Base-by-base conservation (phyloP, 1,284 basidiomycete genomes). In the Amylostereum areolatum region DNA sequence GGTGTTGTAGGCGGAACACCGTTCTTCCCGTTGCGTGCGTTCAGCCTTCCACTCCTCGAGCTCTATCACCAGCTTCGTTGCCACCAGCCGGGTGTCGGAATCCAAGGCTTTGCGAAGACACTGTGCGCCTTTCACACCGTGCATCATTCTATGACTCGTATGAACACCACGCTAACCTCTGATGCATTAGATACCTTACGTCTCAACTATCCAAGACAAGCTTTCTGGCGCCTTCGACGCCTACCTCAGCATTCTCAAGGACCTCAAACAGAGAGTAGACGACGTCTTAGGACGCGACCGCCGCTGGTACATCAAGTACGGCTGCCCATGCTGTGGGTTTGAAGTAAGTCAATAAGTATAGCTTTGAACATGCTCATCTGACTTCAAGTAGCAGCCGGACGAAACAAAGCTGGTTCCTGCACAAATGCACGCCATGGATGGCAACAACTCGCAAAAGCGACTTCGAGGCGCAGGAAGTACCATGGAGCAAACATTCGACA, bases 21-120 rank as follows among this genome's bases (percentile, higher is more conserved):
- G n/a, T n/a, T n/a, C n/a, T n/a, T n/a, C n/a, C n/a, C n/a, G n/a
- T n/a, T n/a, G n/a, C n/a, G n/a, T n/a, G 49, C 49, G 24, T n/a
- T 50, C 49, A 46, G 43, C 34, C 45, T 50, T 10, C 28, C 46
- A 1, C 36, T 37, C 3, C 45, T 50, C 8, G 49, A 50, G 40
- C 33, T 50, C 30, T 50, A 50, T 25, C 45, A 46, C 25, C 40
- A 40, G 6, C 36, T 50, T 10, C 37, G 49, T 7, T 40, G 45
- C 9, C 45, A 40, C 18, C 49, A 50, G 25, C 24, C 49, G 12
- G 32, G 40, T 10, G 33, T 50, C 3, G 44, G 44, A 2, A 41
- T 50, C 3, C 49, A 50, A 25, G 5, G 35, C 37, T 40, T 50
- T 32, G 28, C 27, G 4, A 44, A 31, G 10, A 33, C 45, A 8